Conservation (phyloP, 1,284 basidiomycete species). For the Microbotryum silenes-acaulis region DNA sequence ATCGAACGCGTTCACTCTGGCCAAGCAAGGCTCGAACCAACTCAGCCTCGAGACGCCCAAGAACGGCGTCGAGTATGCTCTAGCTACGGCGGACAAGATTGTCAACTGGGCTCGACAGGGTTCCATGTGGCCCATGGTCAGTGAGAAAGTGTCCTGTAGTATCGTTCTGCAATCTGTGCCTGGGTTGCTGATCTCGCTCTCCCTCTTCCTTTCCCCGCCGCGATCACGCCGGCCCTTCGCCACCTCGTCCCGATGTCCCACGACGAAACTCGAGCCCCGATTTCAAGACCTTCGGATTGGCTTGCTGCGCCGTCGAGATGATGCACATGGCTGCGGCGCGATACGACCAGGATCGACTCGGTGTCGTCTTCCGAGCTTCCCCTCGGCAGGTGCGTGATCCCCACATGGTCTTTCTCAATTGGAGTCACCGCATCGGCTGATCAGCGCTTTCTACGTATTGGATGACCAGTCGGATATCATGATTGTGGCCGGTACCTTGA, state of each 20-base stretch:
- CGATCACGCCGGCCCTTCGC: background rate
- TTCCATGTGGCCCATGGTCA: conserved; percentile 97
- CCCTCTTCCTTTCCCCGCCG: background rate
- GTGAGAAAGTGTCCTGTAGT: background rate
- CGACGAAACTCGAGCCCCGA: background rate
- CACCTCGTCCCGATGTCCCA: background rate
- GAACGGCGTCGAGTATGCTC: conserved; percentile 77
- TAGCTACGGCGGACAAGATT: conserved; percentile 92
- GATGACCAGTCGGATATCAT: conserved; percentile 84
- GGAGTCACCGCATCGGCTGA: background rate
- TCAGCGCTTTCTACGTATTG: background rate
- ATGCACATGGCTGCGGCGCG: conserved; percentile 93
- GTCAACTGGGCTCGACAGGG: conserved; percentile 97
- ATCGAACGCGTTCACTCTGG: conserved; percentile 40
- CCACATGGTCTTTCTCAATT: background rate
- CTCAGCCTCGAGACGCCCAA: conserved; percentile 75
- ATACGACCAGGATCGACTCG: conserved; percentile 97
- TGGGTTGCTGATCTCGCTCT: background rate
- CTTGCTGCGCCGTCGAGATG: conserved; percentile 93
- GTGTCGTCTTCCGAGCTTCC: conserved; percentile 96
- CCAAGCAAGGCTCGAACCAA: conserved; percentile 72
- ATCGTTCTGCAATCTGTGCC: background rate
- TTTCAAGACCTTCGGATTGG: conserved; percentile 58
- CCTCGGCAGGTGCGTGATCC: conserved; percentile 52
- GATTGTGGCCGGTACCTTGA: conserved; percentile 98